A percentile compares a stretch with the other conserved stretches of the same genome.
Conservation (phyloP, 2,329 filamentous ascomycete genomes). For the Neofusicoccum laricinum region DNA sequence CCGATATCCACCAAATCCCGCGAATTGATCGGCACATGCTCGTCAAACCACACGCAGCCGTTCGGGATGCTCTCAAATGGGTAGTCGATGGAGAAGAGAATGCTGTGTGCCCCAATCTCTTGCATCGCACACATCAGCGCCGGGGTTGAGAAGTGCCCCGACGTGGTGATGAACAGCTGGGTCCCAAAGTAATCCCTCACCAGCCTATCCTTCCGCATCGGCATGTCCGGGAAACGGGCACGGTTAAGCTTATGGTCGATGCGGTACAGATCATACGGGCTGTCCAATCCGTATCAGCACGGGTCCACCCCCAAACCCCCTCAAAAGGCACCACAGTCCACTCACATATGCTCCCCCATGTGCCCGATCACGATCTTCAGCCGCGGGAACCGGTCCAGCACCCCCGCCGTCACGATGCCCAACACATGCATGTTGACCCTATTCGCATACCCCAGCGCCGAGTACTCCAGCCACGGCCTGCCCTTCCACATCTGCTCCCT, state of each 20-base stretch:
- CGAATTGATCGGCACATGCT: constrained; percentile 34
- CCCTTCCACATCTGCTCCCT: constrained; percentile 59
- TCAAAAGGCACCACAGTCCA: neutral
- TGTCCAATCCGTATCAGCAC: neutral
- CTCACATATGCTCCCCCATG: constrained; percentile 44
- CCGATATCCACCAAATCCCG: constrained; percentile 42
- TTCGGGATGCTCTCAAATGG: constrained; percentile 49
- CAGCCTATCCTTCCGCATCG: constrained; percentile 47
- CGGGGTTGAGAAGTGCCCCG: constrained; percentile 54
- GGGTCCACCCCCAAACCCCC: too few relatives aligned
- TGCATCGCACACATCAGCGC: constrained; percentile 51
- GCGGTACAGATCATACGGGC: constrained; percentile 48
- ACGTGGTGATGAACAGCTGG: constrained; percentile 58
- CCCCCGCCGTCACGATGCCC: constrained; percentile 49
- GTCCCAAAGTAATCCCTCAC: constrained; percentile 55
- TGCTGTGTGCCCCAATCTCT: constrained; percentile 50
- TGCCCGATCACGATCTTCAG: constrained; percentile 49
- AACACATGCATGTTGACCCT: constrained; percentile 59
- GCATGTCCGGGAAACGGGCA: neutral
- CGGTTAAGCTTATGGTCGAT: constrained; percentile 52
- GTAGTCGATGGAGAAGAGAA: constrained; percentile 55
- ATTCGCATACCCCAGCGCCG: constrained; percentile 34
- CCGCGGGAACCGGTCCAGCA: constrained; percentile 48
- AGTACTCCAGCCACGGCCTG: constrained; percentile 57
- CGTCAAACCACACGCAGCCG: constrained; percentile 45